A percentile compares a stretch with the other conserved stretches of the same genome.
These are phyloP conservation scores for Tylopilus vinaceipallidus DNA, from an alignment of 768 basidiomycete species.

Conservation along the genomic window DNA sequence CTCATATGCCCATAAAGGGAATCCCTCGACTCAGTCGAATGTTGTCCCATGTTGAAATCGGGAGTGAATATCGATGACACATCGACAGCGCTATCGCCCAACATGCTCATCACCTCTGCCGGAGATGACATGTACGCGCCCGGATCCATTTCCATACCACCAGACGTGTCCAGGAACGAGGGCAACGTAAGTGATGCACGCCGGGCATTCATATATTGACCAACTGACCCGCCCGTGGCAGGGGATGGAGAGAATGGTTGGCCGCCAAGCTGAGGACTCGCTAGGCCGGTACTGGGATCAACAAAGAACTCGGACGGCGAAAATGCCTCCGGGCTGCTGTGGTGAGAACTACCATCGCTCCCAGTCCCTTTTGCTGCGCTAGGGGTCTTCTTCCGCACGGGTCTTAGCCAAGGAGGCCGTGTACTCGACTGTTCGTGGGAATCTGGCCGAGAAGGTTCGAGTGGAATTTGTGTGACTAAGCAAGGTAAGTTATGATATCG, in stretches of 20 bases:
- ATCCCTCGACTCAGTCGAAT: conserved; percentile 26
- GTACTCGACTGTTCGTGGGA: conserved; percentile 43
- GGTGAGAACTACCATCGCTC: conserved; percentile 45
- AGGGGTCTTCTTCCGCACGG: conserved; percentile 76
- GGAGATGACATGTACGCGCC: conserved; percentile 51
- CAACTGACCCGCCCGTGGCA: conserved; percentile 8
- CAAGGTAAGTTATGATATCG: conserved; percentile 10
- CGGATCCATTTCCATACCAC: conserved; percentile 48
- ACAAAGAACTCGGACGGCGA: conserved; percentile 63
- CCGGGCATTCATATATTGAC: conserved; percentile 26
- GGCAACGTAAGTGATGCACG: conserved; percentile 24
- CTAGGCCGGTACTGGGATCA: conserved; percentile 35
- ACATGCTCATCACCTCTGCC: conserved; percentile 60
- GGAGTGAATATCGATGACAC: conserved; percentile 33
- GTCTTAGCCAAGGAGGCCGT: conserved; percentile 86
- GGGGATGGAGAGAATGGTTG: conserved; percentile 25
- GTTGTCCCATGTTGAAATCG: conserved; percentile 31
- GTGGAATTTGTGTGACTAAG: conserved; percentile 80
- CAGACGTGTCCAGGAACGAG: conserved; percentile 29
- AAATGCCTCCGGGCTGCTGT: conserved; percentile 61
- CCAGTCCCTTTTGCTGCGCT: conserved; percentile 42
- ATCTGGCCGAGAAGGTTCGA: conserved; percentile 64
- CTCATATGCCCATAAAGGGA: conserved; percentile 27
- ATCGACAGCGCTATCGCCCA: conserved; percentile 44
- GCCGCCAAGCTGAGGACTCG: conserved; percentile 24